Base-by-base conservation (phyloP, 169 alveolate species). In the Cryptosporidium andersoni region DNA sequence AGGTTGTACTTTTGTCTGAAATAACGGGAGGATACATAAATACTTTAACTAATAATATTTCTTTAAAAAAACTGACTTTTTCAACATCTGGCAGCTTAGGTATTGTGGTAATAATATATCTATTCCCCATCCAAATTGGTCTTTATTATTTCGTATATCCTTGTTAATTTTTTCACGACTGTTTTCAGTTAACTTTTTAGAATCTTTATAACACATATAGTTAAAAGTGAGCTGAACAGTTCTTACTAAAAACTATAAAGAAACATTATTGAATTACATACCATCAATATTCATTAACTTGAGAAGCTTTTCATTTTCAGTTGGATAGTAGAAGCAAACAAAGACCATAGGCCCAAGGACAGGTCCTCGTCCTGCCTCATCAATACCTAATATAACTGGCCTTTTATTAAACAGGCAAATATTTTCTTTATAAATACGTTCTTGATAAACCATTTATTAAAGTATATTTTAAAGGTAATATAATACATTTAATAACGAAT, bases 311-410 rank as follows among this genome's bases (percentile, higher is more conserved):
- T 91, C 92, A 62, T 68, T 88, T 43, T 82, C 93, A 8, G 81
- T 90, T 3, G 97, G 95, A 92, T 99, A 97, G 66, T 81, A 95
- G 56, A 96, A 94, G 74, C 98, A 94, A 7, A 98, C 98, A 91
- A 95, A 97, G 45, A 98, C 99, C 99, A 98, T 96, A 16, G 99
- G 99, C 6, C 99, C 99, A 62, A 98, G 82, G 11, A 97, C 99
- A 25, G 99, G 99, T 6, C 99, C 99, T 85, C 99, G 88, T 6
- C 99, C 99, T 9, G 99, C 99, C 80, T 98, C 99, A 89, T 98
- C 99, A 56, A 98, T 95, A 51, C 99, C 99, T 81, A 95, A 62
- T 25, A 74, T 68, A 74, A 92, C 92, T 49, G 68, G 89, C 62
- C 42, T 56, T 40, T 82, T 34, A 2, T 81, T 55, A 43, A 81